Base-by-base conservation (phyloP, 768 basidiomycete genomes). In the Suillus subaureus region DNA sequence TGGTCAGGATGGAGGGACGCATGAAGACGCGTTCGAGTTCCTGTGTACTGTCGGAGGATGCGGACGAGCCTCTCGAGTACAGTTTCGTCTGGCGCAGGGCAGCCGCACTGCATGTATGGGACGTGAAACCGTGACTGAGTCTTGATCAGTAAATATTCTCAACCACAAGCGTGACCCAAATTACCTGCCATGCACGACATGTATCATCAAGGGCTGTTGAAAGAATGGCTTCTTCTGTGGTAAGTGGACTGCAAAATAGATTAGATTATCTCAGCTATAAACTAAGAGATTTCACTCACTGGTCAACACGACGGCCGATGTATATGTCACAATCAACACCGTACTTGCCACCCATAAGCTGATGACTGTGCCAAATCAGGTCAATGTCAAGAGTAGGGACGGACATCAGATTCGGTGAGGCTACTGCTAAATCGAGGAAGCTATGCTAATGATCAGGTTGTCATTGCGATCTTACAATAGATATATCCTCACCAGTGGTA, bases 331-430 rank as follows among this genome's bases (percentile, higher is more conserved):
- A 84, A 64, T 88, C 83, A 1, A 66, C 57, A 6, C 72, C 69
- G 69, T 91, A 91, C 43, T 78, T 76, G 2, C 63, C 65, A 0
- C 80, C 79, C 71, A 83, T 78, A 6, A 91, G 80, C 67, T 91
- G 90, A 64, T 92, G 89, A 0, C 89, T 89, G 67, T 93, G 91
- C 90, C 90, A 91, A 5, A 83, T 85, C 23, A 93, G 78, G 68
- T 92, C 91, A 43, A 92, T 90, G 66, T 91, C 89, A n/a, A 92
- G 73, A 1, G 89, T 90, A 13, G 88, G 87, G 3, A 88, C 86
- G 45, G 82, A 78, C 72, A 85, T 82, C 0, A 78, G 71, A 11
- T 70, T 70, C 1, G 84, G 80, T 0, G 78, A 79, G 2, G 80
- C 79, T 16, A 82, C 72, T 75, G 86, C 81, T 35, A 90, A 72